phyloP scores from a whole-genome alignment of 2,329 filamentous ascomycete genomes.

The Alternaria burnsii region DNA sequence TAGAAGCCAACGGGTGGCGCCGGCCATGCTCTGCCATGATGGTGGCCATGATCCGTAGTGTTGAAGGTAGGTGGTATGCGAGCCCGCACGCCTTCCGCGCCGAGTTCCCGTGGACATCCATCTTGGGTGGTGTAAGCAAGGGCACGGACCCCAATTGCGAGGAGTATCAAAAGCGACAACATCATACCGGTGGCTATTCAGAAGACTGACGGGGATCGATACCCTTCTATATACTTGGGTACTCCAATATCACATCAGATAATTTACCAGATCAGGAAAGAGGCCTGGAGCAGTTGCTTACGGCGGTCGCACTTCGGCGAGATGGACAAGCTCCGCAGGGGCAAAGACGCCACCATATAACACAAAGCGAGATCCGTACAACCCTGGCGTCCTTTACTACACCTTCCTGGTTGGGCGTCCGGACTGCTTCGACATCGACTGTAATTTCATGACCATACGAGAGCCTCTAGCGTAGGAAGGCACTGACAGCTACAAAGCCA shows the following conservation, averaged over 20 bases:
- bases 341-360: background rate
- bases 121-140: background rate
- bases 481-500: background rate
- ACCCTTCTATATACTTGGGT: background rate
- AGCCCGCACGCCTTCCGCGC: conserved; percentile 6
- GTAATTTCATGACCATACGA: accelerated
- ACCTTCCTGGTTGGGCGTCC: background rate
- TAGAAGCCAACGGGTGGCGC: conserved; percentile 20
- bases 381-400: background rate
- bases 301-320: background rate
- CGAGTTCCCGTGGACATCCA: conserved; percentile 9
- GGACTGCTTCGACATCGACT: background rate
- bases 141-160: background rate
- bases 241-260: too few relatives aligned
- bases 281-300: background rate
- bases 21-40: conserved; percentile 10
- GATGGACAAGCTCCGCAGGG: background rate
- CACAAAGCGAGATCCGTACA: background rate
- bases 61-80: conserved; percentile 15
- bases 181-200: background rate
- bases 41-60: background rate
- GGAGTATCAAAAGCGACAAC: background rate
- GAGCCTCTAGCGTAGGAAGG: too few relatives aligned
- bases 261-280: background rate
- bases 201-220: background rate